Conservation (phyloP, 495 filamentous ascomycete genomes). For the Aspergillus campestris region DNA sequence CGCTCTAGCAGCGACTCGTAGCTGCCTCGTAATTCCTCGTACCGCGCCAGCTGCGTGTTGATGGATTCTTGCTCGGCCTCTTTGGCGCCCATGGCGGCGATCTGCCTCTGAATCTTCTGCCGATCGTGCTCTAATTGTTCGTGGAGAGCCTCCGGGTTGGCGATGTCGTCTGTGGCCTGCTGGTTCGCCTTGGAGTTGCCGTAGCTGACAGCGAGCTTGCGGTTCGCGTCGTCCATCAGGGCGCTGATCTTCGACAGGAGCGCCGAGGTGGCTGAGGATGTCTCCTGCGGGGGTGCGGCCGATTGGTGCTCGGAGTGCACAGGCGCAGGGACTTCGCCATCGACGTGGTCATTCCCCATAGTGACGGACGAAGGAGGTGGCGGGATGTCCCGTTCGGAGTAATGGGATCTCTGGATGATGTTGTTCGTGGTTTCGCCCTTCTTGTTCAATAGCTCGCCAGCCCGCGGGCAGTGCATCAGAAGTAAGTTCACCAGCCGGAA, state of each 20-base stretch:
- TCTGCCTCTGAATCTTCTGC: slow-evolving; percentile 32
- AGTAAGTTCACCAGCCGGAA: slow-evolving; percentile 38
- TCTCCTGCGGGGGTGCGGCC: slow-evolving; percentile 13
- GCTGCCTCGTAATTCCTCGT: slow-evolving; percentile 23
- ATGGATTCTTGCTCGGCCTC: slow-evolving; percentile 24
- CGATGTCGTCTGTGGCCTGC: slow-evolving; percentile 30
- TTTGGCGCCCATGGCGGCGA: slow-evolving; percentile 20
- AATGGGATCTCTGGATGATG: slow-evolving; percentile 44
- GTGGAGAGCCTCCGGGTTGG: slow-evolving; percentile 35
- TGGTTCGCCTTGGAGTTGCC: slow-evolving; percentile 31
- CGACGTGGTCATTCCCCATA: slow-evolving; percentile 36
- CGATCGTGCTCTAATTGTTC: slow-evolving; percentile 39
- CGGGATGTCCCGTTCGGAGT: slow-evolving; percentile 27
- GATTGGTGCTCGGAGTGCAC: slow-evolving; percentile 18
- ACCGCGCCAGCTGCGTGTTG: slow-evolving; percentile 24
- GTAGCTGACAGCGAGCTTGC: slow-evolving; percentile 33
- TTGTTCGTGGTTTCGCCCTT: slow-evolving; percentile 71
- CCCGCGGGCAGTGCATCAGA: slow-evolving; percentile 53
- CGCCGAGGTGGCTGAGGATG: slow-evolving; percentile 23
- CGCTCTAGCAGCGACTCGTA: slow-evolving; percentile 40
- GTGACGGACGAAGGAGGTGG: slow-evolving; percentile 36
- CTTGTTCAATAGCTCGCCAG: slow-evolving; percentile 70
- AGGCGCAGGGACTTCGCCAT: slow-evolving; percentile 18
- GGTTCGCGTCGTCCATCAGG: slow-evolving; percentile 39
- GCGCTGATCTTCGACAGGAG: slow-evolving; percentile 33